phyloP scores from a whole-genome alignment of 139 green algal genomes.

The Micractinium conductrix region DNA sequence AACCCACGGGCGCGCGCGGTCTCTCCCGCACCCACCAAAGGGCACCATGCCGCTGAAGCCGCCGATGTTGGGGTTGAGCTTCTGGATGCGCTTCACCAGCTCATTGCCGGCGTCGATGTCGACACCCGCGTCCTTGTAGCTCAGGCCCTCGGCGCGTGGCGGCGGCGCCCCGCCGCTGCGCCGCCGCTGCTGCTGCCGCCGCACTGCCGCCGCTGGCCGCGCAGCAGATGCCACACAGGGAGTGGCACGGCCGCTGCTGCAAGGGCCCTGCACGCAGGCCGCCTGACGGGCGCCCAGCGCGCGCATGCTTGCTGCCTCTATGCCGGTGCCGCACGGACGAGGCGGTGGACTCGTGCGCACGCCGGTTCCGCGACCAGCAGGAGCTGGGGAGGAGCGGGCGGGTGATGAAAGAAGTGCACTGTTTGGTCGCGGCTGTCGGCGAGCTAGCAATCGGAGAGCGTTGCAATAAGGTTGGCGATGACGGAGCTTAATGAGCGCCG shows the following conservation, averaged over 20 bases:
- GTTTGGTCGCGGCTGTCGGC: no score
- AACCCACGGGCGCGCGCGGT: background rate
- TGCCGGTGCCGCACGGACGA: background rate
- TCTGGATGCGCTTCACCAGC: constrained; percentile 93
- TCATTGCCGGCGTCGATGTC: constrained; percentile 98
- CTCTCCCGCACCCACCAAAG: constrained; percentile 77
- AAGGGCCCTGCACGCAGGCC: background rate
- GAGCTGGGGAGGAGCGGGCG: no score
- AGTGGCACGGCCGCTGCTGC: background rate
- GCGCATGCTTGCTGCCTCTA: background rate
- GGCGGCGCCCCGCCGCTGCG: background rate
- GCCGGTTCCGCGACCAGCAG: no score
- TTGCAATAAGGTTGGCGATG: no score
- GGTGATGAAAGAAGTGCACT: no score
- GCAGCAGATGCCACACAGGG: background rate
- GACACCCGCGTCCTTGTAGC: constrained; percentile 93
- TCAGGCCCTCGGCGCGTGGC: constrained; percentile 46
- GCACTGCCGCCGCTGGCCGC: constrained; percentile 4
- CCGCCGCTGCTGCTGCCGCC: constrained; percentile 15
- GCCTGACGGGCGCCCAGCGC: background rate
- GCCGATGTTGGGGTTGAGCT: constrained; percentile 93
- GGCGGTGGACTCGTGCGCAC: background rate
- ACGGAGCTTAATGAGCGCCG: no score
- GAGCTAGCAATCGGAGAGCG: no score
- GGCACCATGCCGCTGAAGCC: constrained; percentile 96